Evolutionary conservation across 208 protist genomes (phyloP), one percentile per base, ranked within the genome.

Genomic region (Herpetomonas tarakana): DNA sequence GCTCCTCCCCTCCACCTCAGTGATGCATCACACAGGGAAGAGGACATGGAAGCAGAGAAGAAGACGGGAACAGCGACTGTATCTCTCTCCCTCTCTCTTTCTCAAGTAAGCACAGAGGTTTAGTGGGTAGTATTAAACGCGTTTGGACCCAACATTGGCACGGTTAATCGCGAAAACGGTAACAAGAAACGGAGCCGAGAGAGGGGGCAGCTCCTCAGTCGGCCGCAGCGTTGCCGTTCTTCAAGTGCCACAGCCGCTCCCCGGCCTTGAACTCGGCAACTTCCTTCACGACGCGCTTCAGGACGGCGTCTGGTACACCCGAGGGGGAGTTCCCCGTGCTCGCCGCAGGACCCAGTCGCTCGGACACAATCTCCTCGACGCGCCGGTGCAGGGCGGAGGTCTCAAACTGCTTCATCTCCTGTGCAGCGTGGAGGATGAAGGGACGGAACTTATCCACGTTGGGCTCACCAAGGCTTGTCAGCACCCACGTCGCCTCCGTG

Each of bases 401-500:
- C 58, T 83, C 78, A 71, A 96, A 96, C 39, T 69, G 78, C 2
- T 78, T 52, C 29, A 93, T 60, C 58, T 80, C 78, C 58, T 88
- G 52, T 22, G 78, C 62, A 3, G 79, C 60, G 22, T 78, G 69
- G 2, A 96, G 68, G 44, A 96, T 83, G 16, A 79, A 52, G 0
- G 84, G 83, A 1, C 90, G 74, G 53, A 91, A 83, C 50, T 73
- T 71, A 52, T 96, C 84, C 22, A 91, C 84, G 2, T 71, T 49
- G 2, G 83, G 84, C 58, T 96, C 83, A 0, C 68, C 78, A 16
- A 83, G 56, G 2, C 50, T 68, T 50, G 88, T 81, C 22, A 93
- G 66, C 16, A 96, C 74, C 85, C 86, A 96, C 16, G 86, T 96
- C 1, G 85, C 62, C 25, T 63, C 61, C 1, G 90, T 96, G 52